A percentile compares a stretch with the other conserved stretches of the same genome.
phyloP scores from a whole-genome alignment of 768 basidiomycete species.

The Tylopilus balloui region DNA sequence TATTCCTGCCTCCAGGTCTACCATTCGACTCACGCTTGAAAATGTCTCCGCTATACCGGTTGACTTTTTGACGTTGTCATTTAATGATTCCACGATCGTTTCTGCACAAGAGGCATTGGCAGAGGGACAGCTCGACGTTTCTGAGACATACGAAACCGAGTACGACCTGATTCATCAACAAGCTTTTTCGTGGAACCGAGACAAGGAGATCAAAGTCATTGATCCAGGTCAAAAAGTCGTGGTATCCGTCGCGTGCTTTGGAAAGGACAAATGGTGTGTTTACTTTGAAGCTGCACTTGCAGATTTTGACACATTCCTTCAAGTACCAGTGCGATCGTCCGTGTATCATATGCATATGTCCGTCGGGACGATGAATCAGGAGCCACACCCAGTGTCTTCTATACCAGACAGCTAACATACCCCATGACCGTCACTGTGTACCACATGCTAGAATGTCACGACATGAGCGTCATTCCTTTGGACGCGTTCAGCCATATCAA shows the following conservation, averaged over 20 bases:
- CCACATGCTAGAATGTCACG: constrained; percentile 85
- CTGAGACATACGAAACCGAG: constrained; percentile 89
- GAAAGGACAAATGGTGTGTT: constrained; percentile 89
- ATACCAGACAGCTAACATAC: constrained; percentile 83
- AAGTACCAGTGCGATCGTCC: constrained; percentile 75
- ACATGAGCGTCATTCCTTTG: constrained; percentile 77
- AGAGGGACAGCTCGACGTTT: constrained; percentile 76
- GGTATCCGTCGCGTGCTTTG: constrained; percentile 69
- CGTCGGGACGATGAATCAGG: constrained; percentile 38
- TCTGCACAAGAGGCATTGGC: constrained; percentile 71
- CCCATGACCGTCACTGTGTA: constrained; percentile 93
- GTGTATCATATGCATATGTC: constrained; percentile 77
- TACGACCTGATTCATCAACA: constrained; percentile 71
- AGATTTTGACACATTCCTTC: constrained; percentile 1
- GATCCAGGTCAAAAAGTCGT: constrained; percentile 66
- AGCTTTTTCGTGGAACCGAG: constrained; percentile 69
- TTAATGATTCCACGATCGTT: constrained; percentile 85
- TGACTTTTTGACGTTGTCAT: constrained; percentile 80
- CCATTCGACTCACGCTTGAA: constrained; percentile 81
- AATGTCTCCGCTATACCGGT: constrained; percentile 81
- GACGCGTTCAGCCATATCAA: constrained; percentile 19
- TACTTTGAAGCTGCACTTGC: not conserved
- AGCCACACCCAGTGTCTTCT: constrained; percentile 52
- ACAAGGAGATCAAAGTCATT: constrained; percentile 46
- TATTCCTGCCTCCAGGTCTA: constrained; percentile 50